A percentile compares a stretch with the other conserved stretches of the same genome.
These are phyloP conservation scores for Neltuma alba DNA, from an alignment of 306 rosid genomes.

Conservation along the genomic window DNA sequence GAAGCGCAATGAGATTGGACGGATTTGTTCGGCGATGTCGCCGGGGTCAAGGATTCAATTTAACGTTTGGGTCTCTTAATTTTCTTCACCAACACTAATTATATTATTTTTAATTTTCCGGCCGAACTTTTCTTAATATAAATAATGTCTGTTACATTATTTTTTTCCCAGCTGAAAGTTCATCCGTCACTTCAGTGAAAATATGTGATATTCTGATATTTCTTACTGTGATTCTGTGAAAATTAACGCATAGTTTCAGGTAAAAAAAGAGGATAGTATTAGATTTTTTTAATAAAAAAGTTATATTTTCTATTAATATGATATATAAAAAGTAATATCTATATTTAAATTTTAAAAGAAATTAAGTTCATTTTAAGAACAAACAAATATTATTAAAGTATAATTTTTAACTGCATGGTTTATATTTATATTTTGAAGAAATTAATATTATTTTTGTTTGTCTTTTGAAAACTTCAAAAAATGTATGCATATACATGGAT, in stretches of 20 bases:
- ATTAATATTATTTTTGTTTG: no score
- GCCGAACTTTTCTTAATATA: neutral
- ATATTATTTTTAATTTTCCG: neutral
- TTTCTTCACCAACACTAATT: neutral
- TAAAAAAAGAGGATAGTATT: no score
- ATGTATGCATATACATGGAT: no score
- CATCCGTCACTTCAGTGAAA: neutral
- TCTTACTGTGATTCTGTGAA: neutral
- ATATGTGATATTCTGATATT: neutral
- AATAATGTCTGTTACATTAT: neutral
- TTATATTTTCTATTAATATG: no score
- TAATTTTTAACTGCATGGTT: no score
- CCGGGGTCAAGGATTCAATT: conserved; percentile 56
- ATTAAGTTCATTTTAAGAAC: no score
- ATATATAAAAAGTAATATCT: no score
- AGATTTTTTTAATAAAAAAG: neutral
- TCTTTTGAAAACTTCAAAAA: no score
- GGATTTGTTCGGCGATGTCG: conserved; percentile 57
- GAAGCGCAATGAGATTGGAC: conserved; percentile 46
- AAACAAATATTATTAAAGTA: no score
- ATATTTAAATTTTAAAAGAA: no score
- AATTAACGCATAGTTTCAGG: neutral
- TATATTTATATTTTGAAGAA: neutral
- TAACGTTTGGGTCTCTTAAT: conserved; percentile 11
- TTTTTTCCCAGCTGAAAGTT: neutral